Base-by-base conservation (phyloP, 176 grass and related monocot genomes). In the Oryza glumipatula region DNA sequence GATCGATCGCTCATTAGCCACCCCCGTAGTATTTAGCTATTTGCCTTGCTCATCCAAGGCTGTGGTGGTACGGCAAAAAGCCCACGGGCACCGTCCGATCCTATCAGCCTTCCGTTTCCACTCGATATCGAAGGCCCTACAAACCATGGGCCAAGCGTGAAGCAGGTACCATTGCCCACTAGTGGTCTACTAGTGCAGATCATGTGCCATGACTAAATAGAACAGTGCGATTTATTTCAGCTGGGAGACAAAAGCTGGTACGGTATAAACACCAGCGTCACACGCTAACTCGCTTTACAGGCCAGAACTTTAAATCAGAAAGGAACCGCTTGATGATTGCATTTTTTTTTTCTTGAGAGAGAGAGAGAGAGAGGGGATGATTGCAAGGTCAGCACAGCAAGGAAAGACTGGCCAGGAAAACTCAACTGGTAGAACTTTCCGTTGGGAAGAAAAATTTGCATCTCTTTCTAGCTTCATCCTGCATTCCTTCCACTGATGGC, bases 31-130 rank as follows among this genome's bases (percentile, higher is more conserved):
- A 30, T 30, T 30, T 30, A 30, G 28, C 28, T 51, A 33, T 33
- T 43, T 65, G 64, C 77, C 83, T 85, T 82, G 88, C 52, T 85
- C 65, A 76, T 72, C 58, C 77, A 69, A 80, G 76, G 15, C 70
- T 84, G 22, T 39, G 38, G 36, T 60, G 15, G 83, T 66, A 85
- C 77, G 47, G 71, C 36, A 17, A 14, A 14, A 44, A 51, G 15
- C 51, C 38, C 71, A 81, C 76, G 30, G 22, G 11, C 51, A 3
- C 65, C 36, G 82, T 81, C 78, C 72, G 51, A 64, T 76, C 77
- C 30, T 54, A 54, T 56, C 65, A 78, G 4, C 67, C 56, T 67
- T 86, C 78, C 73, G 23, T 24, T 35, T 76, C 65, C 77, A 70
- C 41, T 76, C 72, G 72, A 70, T 69, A 16, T 3, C 78, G 23